A percentile compares a stretch with the other conserved stretches of the same genome.
Conservation (phyloP, 768 basidiomycete species). For the Tulasnella sp. region DNA sequence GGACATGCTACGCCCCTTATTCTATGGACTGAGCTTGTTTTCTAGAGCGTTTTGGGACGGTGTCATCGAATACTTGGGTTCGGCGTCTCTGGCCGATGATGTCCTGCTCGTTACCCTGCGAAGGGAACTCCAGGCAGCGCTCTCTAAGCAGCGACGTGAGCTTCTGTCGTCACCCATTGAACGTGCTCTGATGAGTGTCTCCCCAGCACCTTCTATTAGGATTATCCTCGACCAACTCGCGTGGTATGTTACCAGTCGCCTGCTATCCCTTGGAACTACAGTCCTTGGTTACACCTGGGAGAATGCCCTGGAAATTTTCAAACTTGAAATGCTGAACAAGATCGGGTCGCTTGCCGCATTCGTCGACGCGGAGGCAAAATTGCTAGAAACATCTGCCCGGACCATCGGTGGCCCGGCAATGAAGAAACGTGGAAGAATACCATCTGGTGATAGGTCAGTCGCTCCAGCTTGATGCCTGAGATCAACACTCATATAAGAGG, state of each 20-base stretch:
- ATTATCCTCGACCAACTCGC: background rate
- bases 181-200: background rate
- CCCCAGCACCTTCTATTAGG: background rate
- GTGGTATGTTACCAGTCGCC: background rate
- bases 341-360: background rate
- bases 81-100: background rate
- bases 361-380: background rate
- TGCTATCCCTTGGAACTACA: background rate
- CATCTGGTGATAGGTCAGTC: background rate
- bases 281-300: background rate
- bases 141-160: background rate
- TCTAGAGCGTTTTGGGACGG: background rate
- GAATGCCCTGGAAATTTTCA: background rate
- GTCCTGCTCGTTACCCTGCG: background rate
- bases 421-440: background rate
- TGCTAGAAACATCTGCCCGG: background rate
- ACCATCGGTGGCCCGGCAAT: background rate
- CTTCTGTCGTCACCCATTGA: background rate
- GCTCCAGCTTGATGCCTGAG: background rate
- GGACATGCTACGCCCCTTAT: no score
- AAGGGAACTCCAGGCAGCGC: background rate
- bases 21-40: background rate
- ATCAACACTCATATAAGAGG: background rate
- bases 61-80: background rate
- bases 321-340: background rate